These are phyloP conservation scores for Usnea hakonensis DNA, from an alignment of 495 filamentous ascomycete genomes.

Conservation along the genomic window DNA sequence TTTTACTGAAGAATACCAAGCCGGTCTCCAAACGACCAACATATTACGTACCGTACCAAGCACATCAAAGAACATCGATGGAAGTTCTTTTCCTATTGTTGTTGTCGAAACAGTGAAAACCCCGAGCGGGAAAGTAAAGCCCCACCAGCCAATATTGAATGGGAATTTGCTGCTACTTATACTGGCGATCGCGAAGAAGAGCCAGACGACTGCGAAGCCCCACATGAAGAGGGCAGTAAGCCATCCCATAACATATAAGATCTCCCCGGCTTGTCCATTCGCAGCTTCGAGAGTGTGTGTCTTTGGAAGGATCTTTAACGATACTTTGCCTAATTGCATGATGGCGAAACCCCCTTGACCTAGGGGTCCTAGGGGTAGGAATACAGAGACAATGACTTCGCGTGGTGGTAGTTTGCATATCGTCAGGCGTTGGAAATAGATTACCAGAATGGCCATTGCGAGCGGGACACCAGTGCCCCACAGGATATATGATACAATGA, in stretches of 20 bases:
- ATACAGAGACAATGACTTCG: slow-evolving; percentile 53
- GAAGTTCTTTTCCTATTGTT: slow-evolving; percentile 41
- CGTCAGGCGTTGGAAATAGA: slow-evolving; percentile 55
- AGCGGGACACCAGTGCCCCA: slow-evolving; percentile 54
- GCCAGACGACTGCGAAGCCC: slow-evolving; percentile 56
- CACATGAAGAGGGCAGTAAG: slow-evolving; percentile 48
- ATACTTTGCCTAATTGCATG: slow-evolving; percentile 48
- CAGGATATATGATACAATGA: slow-evolving; percentile 49
- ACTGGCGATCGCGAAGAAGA: slow-evolving; percentile 47
- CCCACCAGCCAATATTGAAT: slow-evolving; percentile 65
- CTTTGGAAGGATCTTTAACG: slow-evolving; percentile 41
- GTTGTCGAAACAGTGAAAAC: slow-evolving; percentile 42
- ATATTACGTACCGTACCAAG: slow-evolving; percentile 39
- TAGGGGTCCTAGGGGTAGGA: slow-evolving; percentile 54
- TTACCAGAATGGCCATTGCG: slow-evolving; percentile 45
- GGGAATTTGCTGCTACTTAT: slow-evolving; percentile 44
- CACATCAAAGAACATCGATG: slow-evolving; percentile 47
- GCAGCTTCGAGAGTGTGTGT: slow-evolving; percentile 38
- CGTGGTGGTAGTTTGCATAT: slow-evolving; percentile 49
- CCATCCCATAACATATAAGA: slow-evolving; percentile 48
- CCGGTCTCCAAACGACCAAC: no score
- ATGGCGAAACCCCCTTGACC: slow-evolving; percentile 52
- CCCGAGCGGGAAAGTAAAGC: slow-evolving; percentile 54
- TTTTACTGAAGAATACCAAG: slow-evolving; percentile 11
- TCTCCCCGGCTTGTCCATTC: slow-evolving; percentile 43